Evolutionary conservation across 2,329 filamentous ascomycete genomes (phyloP).

Genomic region (Emmonsiellopsis sp.): DNA sequence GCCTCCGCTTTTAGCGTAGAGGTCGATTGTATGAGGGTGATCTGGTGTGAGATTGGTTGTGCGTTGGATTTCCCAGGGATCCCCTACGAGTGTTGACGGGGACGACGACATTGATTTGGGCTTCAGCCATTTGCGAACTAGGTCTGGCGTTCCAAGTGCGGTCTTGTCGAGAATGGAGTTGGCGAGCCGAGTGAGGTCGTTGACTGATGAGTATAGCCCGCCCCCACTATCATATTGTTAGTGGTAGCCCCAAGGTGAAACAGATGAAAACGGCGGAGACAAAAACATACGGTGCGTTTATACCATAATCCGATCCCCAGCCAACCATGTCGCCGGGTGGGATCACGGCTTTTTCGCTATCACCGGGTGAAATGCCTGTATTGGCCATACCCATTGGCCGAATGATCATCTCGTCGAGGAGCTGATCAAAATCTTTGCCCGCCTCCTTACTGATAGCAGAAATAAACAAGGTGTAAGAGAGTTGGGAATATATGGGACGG

Average conservation of each 20-base stretch:
- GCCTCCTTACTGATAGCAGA: slow-evolving; percentile 24
- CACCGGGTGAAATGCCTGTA: slow-evolving; percentile 21
- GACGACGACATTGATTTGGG: slow-evolving; percentile 24
- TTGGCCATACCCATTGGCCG: slow-evolving; percentile 18
- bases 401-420: slow-evolving; percentile 18
- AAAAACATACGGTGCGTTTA: slow-evolving; percentile 24
- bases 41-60: slow-evolving; percentile 17
- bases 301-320: slow-evolving; percentile 29
- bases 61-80: slow-evolving; percentile 32
- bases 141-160: slow-evolving; percentile 15
- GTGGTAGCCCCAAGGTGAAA: slow-evolving; percentile 4
- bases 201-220: slow-evolving; percentile 27
- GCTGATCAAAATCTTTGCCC: slow-evolving; percentile 17
- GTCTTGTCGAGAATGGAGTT: slow-evolving; percentile 22
- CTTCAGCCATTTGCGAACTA: slow-evolving; percentile 28
- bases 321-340: slow-evolving; percentile 21
- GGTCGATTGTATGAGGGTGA: slow-evolving; percentile 24
- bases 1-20: slow-evolving; percentile 29
- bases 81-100: slow-evolving; percentile 23
- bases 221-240: slow-evolving; percentile 19
- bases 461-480: slow-evolving; percentile 31
- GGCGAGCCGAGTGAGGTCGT: slow-evolving; percentile 24
- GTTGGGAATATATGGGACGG: slow-evolving; percentile 34
- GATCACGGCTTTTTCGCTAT: slow-evolving; percentile 23
- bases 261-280: background rate